Conservation (phyloP, 73 alveolate genomes). For the Paramecium sexaurelia region DNA sequence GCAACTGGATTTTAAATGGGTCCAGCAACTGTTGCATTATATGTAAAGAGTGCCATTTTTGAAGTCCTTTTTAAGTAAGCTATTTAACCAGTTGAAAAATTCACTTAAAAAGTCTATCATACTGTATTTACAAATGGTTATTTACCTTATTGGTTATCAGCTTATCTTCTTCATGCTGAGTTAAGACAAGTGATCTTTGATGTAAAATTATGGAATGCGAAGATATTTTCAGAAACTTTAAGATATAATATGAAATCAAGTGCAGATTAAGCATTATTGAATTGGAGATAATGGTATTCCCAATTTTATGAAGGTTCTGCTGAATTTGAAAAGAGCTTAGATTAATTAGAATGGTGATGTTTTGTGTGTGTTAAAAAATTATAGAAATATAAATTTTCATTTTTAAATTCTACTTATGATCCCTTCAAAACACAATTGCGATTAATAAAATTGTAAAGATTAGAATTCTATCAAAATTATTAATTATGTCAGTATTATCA, state of each 20-base stretch:
- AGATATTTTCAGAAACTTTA: constrained; percentile 65
- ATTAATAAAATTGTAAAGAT: too few species aligned
- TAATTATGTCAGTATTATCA: background rate
- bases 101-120: constrained; percentile 68
- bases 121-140: constrained; percentile 67
- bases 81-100: constrained; percentile 68
- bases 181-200: constrained; percentile 68
- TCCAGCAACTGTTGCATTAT: constrained; percentile 73
- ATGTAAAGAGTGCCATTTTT: constrained; percentile 68
- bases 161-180: constrained; percentile 67
- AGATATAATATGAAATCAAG: constrained; percentile 52
- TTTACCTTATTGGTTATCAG: constrained; percentile 74
- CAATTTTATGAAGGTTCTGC: constrained; percentile 75
- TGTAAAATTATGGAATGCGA: constrained; percentile 67
- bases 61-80: constrained; percentile 65
- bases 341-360: constrained; percentile 69
- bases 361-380: background rate
- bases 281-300: constrained; percentile 77
- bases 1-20: constrained; percentile 77
- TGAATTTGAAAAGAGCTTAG: constrained; percentile 59
- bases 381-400: too few species aligned
- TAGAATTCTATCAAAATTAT: too few species aligned
- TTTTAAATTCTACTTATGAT: too few species aligned
- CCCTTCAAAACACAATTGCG: too few species aligned
- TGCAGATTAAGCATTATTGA: constrained; percentile 60